phyloP scores from a whole-genome alignment of 495 filamentous ascomycete genomes.

The Hyaloscypha hepaticicola region DNA sequence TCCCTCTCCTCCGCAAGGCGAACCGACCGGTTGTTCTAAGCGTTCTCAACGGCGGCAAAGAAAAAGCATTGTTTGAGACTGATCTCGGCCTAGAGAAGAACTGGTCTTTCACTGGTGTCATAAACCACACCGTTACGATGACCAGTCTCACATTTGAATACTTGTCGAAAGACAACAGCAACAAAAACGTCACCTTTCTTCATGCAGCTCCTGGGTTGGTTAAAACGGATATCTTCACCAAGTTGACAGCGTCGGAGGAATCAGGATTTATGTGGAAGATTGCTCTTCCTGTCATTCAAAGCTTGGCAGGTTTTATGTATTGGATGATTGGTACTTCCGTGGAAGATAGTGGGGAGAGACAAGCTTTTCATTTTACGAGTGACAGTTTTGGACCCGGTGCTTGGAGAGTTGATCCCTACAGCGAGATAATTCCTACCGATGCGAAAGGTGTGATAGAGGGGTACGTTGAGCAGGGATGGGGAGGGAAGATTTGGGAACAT shows the following conservation, averaged over 20 bases:
- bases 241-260: neutral
- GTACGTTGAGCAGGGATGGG: conserved; percentile 4
- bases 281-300: neutral
- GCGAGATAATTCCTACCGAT: neutral
- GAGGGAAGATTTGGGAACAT: conserved; percentile 18
- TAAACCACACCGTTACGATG: conserved; percentile 7
- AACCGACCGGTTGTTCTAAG: conserved; percentile 13
- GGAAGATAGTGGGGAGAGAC: conserved; percentile 15
- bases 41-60: conserved; percentile 16
- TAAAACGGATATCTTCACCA: conserved; percentile 22
- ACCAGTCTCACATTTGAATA: conserved; percentile 33
- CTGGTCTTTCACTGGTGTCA: neutral
- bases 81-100: conserved; percentile 16
- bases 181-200: conserved; percentile 36
- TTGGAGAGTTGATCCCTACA: neutral
- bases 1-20: conserved; percentile 28
- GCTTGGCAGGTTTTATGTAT: neutral
- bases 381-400: conserved; percentile 8
- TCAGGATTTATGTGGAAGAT: neutral
- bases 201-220: conserved; percentile 41
- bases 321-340: neutral
- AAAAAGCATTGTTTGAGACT: neutral
- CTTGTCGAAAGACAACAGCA: conserved; percentile 24
- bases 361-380: conserved; percentile 6
- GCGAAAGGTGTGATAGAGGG: neutral